Conservation (phyloP, 306 rosid genomes). For the Lupinus albus region DNA sequence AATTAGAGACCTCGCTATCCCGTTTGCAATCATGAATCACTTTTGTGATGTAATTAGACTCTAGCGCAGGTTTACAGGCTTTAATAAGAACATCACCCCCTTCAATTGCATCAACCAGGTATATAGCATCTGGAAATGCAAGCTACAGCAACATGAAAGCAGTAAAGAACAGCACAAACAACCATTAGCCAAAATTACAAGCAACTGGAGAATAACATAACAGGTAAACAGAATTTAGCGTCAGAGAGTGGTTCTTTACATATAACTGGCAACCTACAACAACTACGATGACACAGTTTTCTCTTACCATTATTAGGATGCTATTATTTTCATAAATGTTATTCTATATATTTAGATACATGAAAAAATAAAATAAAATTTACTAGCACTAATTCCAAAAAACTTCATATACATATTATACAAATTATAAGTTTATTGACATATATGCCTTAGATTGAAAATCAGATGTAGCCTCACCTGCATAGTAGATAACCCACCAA, state of each 20-base stretch:
- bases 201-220: slow-evolving; percentile 6
- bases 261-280: no score
- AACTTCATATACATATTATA: no score
- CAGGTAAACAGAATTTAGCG: background rate
- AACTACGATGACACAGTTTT: background rate
- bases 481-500: background rate
- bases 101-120: slow-evolving; percentile 87
- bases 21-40: slow-evolving; percentile 99
- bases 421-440: background rate
- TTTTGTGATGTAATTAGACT: slow-evolving; percentile 84
- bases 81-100: slow-evolving; percentile 79
- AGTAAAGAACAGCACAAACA: background rate
- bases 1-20: slow-evolving; percentile 85
- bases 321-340: background rate
- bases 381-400: background rate
- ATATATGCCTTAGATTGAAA: background rate
- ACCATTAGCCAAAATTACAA: slow-evolving; percentile 10
- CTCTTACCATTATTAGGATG: background rate
- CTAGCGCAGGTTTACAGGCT: slow-evolving; percentile 99
- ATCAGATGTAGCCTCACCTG: background rate
- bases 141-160: slow-evolving; percentile 58
- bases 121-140: slow-evolving; percentile 91
- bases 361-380: no score
- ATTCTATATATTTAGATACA: background rate
- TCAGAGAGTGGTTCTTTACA: background rate